Base-by-base conservation (phyloP, 2,329 filamentous ascomycete species). In the Ophiocordyceps australis region DNA sequence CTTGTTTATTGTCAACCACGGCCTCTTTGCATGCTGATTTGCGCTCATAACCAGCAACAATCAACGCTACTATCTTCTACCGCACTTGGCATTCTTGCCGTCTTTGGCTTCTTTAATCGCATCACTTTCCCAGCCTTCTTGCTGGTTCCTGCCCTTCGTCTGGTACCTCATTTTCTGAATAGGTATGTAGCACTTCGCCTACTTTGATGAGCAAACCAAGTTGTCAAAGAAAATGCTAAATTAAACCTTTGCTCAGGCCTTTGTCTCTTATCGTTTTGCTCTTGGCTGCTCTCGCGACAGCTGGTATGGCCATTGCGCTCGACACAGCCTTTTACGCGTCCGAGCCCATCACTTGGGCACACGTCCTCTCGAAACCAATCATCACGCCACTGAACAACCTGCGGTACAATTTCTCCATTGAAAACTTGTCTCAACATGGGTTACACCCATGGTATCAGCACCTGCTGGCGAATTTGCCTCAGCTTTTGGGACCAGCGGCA, bases 121-220 rank as follows among this genome's bases (percentile, higher is more conserved):
- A 94, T 95, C 42, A 98, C 89, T 8, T 95, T 95, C 49, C 86
- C 86, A 23, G 86, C 85, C 10, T 98, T 92, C 47, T 54, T 98
- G 33, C 49, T 92, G 30, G 70, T 94, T 45, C 86, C 89, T 27
- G 75, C 76, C 19, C 55, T 92, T 45, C 74, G 74, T 43, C 61
- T 98, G 43, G 58, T 95, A 47, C 82, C 82, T 36, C 78, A 92
- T 56, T 89, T 93, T 44, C 54, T 68, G 47, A 72, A 73, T 48
- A 86, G 75, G 79, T 89, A 52, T 44, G 68, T 55, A 15, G 17
- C 22, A 20, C 14, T 5, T 14, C 20, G 8, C 18, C 12, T 4
- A n/a, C 22, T 5, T 23, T 14, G 9, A 5, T 13, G 11, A 9
- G n/a, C 15, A 9, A 14, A 28, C 29, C 47, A 34, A 48, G 35